Conservation (phyloP, 352 stramenopile genomes). For the Pythium folliculosum region DNA sequence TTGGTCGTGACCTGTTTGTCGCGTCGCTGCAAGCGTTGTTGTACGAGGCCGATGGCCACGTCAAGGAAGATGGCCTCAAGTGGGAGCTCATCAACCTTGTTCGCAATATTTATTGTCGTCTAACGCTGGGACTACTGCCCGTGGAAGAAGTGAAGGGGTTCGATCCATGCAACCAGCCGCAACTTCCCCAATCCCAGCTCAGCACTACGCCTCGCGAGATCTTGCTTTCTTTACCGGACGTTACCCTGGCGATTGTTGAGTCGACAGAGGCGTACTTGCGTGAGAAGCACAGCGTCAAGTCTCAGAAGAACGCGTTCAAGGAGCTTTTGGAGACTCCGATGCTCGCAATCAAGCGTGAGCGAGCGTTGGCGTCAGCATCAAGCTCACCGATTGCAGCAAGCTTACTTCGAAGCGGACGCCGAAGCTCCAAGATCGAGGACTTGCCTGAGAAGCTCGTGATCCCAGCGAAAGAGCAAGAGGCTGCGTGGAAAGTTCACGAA, state of each 20-base stretch:
- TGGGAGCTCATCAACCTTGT: slow-evolving; percentile 86
- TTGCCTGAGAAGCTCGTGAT: slow-evolving; percentile 70
- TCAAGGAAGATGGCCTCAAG: slow-evolving; percentile 81
- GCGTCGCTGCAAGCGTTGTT: slow-evolving; percentile 57
- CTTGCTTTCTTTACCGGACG: slow-evolving; percentile 58
- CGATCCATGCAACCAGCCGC: slow-evolving; percentile 76
- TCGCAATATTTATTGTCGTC: slow-evolving; percentile 79
- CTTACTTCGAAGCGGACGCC: slow-evolving; percentile 25
- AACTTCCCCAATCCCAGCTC: slow-evolving; percentile 43
- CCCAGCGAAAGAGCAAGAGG: slow-evolving; percentile 49
- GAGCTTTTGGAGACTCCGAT: slow-evolving; percentile 74
- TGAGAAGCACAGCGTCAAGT: slow-evolving; percentile 79
- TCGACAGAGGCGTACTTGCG: slow-evolving; percentile 55
- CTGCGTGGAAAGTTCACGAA: slow-evolving; percentile 48
- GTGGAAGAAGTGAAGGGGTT: slow-evolving; percentile 84
- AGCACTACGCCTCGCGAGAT: slow-evolving; percentile 53
- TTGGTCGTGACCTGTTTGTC: slow-evolving; percentile 67
- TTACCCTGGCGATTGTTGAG: slow-evolving; percentile 43
- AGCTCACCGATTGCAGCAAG: slow-evolving; percentile 36
- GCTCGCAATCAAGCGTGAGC: slow-evolving; percentile 49
- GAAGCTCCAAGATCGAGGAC: slow-evolving; percentile 63
- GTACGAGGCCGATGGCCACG: slow-evolving; percentile 55
- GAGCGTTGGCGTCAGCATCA: slow-evolving; percentile 30
- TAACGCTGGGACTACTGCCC: slow-evolving; percentile 58
- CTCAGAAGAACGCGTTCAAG: slow-evolving; percentile 83